Percentiles rank a stretch among this genome's conserved stretches.
These are phyloP conservation scores for Candolleomyces aberdarensis DNA, from an alignment of 768 basidiomycete species.

Conservation along the genomic window DNA sequence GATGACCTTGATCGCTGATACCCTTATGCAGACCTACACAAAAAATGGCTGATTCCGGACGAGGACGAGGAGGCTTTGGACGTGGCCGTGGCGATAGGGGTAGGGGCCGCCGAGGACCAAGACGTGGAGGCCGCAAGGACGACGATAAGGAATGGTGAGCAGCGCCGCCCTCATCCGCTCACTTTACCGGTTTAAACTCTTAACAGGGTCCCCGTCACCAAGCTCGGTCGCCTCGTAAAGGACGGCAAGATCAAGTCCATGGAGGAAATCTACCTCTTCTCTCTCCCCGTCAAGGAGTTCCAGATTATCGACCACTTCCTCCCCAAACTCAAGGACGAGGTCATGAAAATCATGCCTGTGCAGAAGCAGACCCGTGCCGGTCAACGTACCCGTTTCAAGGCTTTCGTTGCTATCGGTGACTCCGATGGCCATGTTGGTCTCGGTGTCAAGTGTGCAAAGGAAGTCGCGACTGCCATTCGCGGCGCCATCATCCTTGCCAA, in stretches of 20 bases:
- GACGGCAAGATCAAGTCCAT: constrained; percentile 99
- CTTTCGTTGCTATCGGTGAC: constrained; percentile 99
- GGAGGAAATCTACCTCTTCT: constrained; percentile 99
- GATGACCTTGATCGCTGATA: constrained; percentile 40
- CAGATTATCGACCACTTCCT: constrained; percentile 99
- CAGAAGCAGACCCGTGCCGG: constrained; percentile 99
- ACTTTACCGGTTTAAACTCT: neutral
- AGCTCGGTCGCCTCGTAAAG: constrained; percentile 98
- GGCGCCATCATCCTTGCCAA: constrained; percentile 99
- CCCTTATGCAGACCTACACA: constrained; percentile 18
- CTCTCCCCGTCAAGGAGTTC: constrained; percentile 98
- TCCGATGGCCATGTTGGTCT: constrained; percentile 98
- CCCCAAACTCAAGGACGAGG: constrained; percentile 98
- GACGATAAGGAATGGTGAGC: constrained; percentile 99
- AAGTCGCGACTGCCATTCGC: constrained; percentile 99
- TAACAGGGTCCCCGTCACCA: constrained; percentile 92
- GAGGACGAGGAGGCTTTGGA: constrained; percentile 73
- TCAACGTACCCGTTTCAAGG: constrained; percentile 99
- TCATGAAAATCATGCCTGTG: constrained; percentile 99
- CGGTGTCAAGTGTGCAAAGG: constrained; percentile 99
- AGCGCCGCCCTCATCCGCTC: neutral
- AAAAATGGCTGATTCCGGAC: constrained; percentile 77
- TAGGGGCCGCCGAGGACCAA: constrained; percentile 83
- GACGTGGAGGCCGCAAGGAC: constrained; percentile 97
- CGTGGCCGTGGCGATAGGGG: constrained; percentile 92